Evolutionary conservation across 2,329 filamentous ascomycete genomes (phyloP), one percentile per base, ranked within the genome.

Genomic region (Fusarium virguliforme): DNA sequence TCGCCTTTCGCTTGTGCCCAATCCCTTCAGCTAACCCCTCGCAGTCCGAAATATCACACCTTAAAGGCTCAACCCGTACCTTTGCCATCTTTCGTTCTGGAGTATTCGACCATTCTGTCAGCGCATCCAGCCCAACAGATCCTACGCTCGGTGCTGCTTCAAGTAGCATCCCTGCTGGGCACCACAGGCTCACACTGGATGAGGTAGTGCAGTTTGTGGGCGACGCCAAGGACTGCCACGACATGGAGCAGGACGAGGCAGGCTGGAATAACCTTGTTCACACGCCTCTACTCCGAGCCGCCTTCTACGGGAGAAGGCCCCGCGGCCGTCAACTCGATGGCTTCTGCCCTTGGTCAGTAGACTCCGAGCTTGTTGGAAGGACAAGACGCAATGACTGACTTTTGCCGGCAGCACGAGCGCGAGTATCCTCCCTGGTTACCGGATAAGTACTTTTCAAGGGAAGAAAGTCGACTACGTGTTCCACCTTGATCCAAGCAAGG

Each of bases 221-320:
- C 22, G 38, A 54, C 3, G 55, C 54, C 10, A 28, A 48, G n/a
- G 46, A 64, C 15, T 53, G 46, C 12, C 46, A 54, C 5, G 12
- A 30, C 5, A 13, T 35, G 26, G 32, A 55, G 12, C 38, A 64
- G 22, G 64, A 60, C 18, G 60, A 67, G 18, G 22, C 35, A 15
- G 50, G 56, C 6, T 64, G 60, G 65, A 68, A 65, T 22, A 58
- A 65, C 4, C 57, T 59, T 10, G 58, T 68, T 12, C 62, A 68
- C 15, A 55, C 58, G 1, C 57, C 43, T 3, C n/a, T 66, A 4
- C 64, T 66, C 3, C 15, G 40, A 28, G 18, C 32, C 4, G 50
- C 8, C 9, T 41, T 66, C 10, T 41, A 60, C 12, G 62, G 62
- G 4, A 32, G n/a, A 10, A n/a, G 4, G 1, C 9, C 53, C 3